Base-by-base conservation (phyloP, 2,329 filamentous ascomycete species). In the Sporothrix humicola region DNA sequence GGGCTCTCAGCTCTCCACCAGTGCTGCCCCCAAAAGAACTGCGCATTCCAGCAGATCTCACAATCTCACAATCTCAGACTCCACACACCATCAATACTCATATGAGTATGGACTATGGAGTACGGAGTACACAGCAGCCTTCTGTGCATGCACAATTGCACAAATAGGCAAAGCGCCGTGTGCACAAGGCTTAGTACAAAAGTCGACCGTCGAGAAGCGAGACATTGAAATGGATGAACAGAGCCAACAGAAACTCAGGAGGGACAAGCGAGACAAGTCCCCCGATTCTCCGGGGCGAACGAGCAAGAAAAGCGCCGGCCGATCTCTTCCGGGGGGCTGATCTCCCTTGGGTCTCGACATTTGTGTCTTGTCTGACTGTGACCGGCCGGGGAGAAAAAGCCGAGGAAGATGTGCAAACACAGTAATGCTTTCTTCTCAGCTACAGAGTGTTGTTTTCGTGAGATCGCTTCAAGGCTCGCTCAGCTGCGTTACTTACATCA, bases 101-200 rank as follows among this genome's bases (percentile, higher is more conserved):
- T 37, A 7, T 37, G 31, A 37, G 31, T 26, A 26, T 26, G 23
- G 23, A 26, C 23, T 26, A 26, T 26, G 23, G 23, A 26, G 23
- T 26, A 26, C 23, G 23, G 23, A n/a, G 15, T 20, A 17, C 42
- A 56, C 17, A 54, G n/a, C 20, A 52, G 20, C n/a, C 10, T 26
- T 48, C 42, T 66, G 61, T 17, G 12, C 61, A 26, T 48, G 61
- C 61, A 46, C 42, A 48, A 66, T 48, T 66, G 61, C 61, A 48
- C 61, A 66, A 48, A 48, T 3, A 42, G 61, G 61, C 12, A 66
- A 66, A 20, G 42, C 48, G 61, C 42, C 61, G 61, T 20, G 20
- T 48, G 61, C 61, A 66, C 61, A 66, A 26, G 61, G 61, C 61
- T 46, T 66, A 15, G 61, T 48, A 12, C 58, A 63, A 42, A 46